phyloP scores from a whole-genome alignment of 805 yeast species.

The Yamadazyma olivae region DNA sequence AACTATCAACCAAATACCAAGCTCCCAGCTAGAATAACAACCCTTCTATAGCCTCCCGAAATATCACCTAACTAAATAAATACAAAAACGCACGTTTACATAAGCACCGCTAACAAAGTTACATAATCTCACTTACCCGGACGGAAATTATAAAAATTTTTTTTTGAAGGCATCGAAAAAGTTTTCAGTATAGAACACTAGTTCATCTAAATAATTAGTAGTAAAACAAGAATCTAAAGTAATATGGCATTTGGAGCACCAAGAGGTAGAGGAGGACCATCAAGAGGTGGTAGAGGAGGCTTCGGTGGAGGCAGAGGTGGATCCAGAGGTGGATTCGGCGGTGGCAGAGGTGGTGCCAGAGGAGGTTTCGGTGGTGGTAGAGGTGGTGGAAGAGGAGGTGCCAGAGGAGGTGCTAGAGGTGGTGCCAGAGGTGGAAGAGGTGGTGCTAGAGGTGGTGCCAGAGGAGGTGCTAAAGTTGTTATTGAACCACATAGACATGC shows the following conservation, averaged over 20 bases:
- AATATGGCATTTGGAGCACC: conserved; percentile 75
- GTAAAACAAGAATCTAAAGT: too few relatives aligned
- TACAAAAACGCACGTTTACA: conserved; percentile 6
- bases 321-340: conserved; percentile 49
- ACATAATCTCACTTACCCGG: conserved; percentile 1
- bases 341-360: conserved; percentile 60
- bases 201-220: too few relatives aligned
- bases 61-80: neutral
- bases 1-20: too few relatives aligned
- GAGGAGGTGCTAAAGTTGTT: conserved; percentile 93
- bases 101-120: conserved; percentile 4
- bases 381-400: conserved; percentile 30
- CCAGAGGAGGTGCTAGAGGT: conserved; percentile 43
- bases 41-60: neutral
- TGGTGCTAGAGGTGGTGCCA: conserved; percentile 78
- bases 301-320: conserved; percentile 51
- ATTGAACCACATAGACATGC: conserved; percentile 99
- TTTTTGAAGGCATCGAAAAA: conserved; percentile 5
- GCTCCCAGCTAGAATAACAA: too few relatives aligned
- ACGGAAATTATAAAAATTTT: neutral
- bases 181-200: neutral
- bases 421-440: conserved; percentile 60
- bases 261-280: conserved; percentile 53
- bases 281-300: conserved; percentile 53
- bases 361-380: conserved; percentile 30